Percentiles rank a stretch among this genome's conserved stretches.
Evolutionary conservation across 106 monocot species (phyloP).

Genomic region (Apostasia ramifera): DNA sequence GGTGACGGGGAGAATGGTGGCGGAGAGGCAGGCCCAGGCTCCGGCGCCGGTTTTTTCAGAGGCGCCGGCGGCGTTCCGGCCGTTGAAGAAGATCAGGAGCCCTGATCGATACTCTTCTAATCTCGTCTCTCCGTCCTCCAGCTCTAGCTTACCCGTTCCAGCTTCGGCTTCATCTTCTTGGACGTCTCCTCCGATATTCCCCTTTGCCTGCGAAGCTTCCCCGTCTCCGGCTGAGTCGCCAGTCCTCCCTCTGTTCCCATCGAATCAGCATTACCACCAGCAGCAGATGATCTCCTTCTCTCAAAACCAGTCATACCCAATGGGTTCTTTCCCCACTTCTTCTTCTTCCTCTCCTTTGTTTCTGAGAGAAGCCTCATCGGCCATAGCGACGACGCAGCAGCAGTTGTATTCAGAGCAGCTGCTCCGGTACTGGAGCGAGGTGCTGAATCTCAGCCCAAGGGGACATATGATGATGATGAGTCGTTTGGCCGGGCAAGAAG

Average conservation of each 20-base stretch:
- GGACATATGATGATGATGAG: constrained; percentile 34
- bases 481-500: not conserved
- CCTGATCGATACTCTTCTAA: not conserved
- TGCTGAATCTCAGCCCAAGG: constrained; percentile 44
- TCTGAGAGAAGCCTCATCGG: not conserved
- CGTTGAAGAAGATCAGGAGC: not conserved
- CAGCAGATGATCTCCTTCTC: constrained; percentile 1
- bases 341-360: not conserved
- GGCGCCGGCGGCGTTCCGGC: not conserved
- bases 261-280: not conserved
- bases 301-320: not conserved
- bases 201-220: constrained; percentile 3
- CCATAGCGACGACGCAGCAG: constrained; percentile 1
- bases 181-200: not conserved
- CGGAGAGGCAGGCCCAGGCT: not conserved
- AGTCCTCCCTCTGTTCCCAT: not conserved
- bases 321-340: not conserved
- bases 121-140: not conserved
- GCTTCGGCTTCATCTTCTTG: not conserved
- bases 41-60: not conserved
- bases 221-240: not conserved
- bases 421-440: constrained; percentile 24
- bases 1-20: not conserved
- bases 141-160: not conserved
- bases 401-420: constrained; percentile 17